A percentile compares a stretch with the other conserved stretches of the same genome.
phyloP scores from a whole-genome alignment of 116 monocot genomes.

The Dioscorea cayenensis region DNA sequence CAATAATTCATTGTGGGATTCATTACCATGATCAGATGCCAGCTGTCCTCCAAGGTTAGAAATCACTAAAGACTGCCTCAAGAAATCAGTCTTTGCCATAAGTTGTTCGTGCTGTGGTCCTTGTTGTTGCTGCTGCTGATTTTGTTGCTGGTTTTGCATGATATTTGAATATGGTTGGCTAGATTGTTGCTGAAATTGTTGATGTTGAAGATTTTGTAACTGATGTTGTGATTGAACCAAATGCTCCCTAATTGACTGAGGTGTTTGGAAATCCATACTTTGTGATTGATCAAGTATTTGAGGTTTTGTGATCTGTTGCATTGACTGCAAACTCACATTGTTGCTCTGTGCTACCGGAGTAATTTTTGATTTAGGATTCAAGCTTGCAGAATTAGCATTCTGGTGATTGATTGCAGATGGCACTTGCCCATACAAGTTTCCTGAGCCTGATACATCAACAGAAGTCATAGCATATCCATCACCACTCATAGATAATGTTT shows the following conservation, averaged over 20 bases:
- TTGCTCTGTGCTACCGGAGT: constrained; percentile 24
- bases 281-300: constrained; percentile 53
- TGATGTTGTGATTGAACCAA: constrained; percentile 38
- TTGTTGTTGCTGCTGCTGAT: constrained; percentile 39
- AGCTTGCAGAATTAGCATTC: constrained; percentile 30
- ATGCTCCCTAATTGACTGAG: constrained; percentile 37
- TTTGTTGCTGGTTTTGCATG: constrained; percentile 33
- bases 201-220: constrained; percentile 35
- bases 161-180: constrained; percentile 36
- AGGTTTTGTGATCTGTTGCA: constrained; percentile 30
- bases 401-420: constrained; percentile 38
- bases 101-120: constrained; percentile 29
- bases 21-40: constrained; percentile 30
- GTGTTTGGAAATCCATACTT: constrained; percentile 53
- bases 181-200: constrained; percentile 39
- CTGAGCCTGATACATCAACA: constrained; percentile 31
- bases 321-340: constrained; percentile 44
- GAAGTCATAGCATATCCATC: constrained; percentile 37
- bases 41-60: constrained; percentile 35
- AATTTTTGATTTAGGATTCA: constrained; percentile 48
- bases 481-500: constrained; percentile 29
- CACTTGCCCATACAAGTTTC: constrained; percentile 34
- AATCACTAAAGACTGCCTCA: constrained; percentile 34
- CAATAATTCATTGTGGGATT: constrained; percentile 30
- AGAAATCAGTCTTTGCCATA: constrained; percentile 23